Evolutionary conservation across 441 rosid species (phyloP).

Genomic region (Syzygium malaccense): DNA sequence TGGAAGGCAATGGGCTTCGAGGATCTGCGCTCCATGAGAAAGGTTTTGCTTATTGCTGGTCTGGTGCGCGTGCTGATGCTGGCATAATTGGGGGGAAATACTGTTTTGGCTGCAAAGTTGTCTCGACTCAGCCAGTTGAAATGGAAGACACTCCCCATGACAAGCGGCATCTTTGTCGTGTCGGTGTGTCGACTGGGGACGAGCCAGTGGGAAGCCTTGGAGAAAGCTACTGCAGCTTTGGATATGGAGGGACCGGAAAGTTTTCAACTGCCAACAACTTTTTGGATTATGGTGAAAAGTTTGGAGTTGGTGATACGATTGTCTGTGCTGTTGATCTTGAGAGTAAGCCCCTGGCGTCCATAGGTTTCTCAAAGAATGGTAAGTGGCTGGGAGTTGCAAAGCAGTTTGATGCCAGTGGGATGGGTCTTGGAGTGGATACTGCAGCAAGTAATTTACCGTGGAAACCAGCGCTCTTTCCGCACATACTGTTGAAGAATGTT

Average conservation of each 20-base stretch:
- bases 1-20: constrained; percentile 16
- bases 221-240: constrained; percentile 19
- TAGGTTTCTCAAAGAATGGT: constrained; percentile 27
- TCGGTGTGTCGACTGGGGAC: constrained; percentile 24
- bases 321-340: constrained; percentile 29
- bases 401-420: constrained; percentile 17
- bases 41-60: constrained; percentile 35
- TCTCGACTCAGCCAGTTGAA: constrained; percentile 12
- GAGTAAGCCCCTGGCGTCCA: constrained; percentile 17
- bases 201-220: constrained; percentile 21
- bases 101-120: constrained; percentile 18
- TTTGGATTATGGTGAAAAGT: constrained; percentile 20
- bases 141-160: constrained; percentile 23
- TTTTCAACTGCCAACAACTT: constrained; percentile 15
- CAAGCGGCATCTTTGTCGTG: constrained; percentile 24
- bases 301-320: constrained; percentile 20
- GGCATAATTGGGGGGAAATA: constrained; percentile 25
- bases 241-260: constrained; percentile 29
- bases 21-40: constrained; percentile 16
- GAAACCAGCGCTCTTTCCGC: constrained; percentile 24
- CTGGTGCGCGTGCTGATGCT: constrained; percentile 22
- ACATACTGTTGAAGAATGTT: constrained; percentile 26
- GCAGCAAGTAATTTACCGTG: background rate
- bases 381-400: constrained; percentile 27
- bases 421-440: constrained; percentile 16